Evolutionary conservation across 331 rosid species (phyloP).

Genomic region (Acacia pycnantha): DNA sequence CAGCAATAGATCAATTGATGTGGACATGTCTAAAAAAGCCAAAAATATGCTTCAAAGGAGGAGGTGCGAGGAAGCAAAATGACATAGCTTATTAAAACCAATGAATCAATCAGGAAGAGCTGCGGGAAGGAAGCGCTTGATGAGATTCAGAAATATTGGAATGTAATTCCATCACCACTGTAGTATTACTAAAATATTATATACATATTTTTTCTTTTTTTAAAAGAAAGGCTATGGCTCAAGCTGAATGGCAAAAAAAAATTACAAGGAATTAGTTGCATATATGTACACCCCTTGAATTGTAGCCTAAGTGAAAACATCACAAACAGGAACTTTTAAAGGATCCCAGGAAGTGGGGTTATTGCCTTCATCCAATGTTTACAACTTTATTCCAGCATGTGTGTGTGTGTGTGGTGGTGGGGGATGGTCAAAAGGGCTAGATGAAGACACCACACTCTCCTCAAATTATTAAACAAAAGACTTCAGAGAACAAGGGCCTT

Average conservation of each 20-base stretch:
- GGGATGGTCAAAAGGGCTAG: neutral
- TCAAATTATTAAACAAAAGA: neutral
- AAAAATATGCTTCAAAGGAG: conserved; percentile 1
- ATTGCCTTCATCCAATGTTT: neutral
- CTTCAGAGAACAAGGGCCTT: conserved; percentile 6
- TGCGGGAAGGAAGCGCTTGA: neutral
- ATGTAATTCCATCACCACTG: neutral
- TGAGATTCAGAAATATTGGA: neutral
- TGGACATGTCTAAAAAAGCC: neutral
- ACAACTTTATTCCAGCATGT: neutral
- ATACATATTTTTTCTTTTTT: neutral
- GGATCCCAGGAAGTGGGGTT: neutral
- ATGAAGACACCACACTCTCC: neutral
- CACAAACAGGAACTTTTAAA: neutral
- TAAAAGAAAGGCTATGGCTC: neutral
- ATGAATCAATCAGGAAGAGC: neutral
- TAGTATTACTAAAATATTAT: neutral
- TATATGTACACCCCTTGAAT: neutral
- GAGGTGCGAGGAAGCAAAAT: conserved; percentile 17
- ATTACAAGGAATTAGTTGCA: neutral
- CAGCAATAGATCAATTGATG: conserved; percentile 19
- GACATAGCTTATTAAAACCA: neutral
- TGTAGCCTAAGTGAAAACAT: neutral
- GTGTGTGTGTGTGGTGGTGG: too few species aligned
- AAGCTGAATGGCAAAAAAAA: neutral